These are phyloP conservation scores for Glycyrrhiza uralensis DNA, from an alignment of 306 rosid species.

Conservation along the genomic window DNA sequence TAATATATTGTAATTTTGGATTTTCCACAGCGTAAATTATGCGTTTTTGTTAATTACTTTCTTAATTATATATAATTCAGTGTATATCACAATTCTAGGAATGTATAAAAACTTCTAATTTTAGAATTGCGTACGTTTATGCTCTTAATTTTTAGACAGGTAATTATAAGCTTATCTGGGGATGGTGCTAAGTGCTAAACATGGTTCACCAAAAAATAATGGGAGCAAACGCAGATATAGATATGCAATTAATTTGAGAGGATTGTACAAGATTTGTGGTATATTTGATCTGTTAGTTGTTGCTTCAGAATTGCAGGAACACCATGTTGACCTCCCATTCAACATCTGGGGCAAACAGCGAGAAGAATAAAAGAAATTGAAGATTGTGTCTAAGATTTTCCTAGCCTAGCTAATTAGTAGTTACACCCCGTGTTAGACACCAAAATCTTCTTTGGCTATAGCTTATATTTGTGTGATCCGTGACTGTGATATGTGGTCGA, in stretches of 20 bases:
- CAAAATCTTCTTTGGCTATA: constrained; percentile 17
- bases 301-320: constrained; percentile 32
- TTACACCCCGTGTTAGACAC: neutral
- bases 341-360: neutral
- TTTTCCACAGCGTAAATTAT: no score
- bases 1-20: no score
- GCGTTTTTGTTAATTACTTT: neutral
- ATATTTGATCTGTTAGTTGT: constrained; percentile 26
- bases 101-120: neutral
- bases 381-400: constrained; percentile 31
- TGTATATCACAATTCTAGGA: neutral
- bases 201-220: constrained; percentile 22
- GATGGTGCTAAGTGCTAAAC: constrained; percentile 23
- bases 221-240: constrained; percentile 34
- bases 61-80: neutral
- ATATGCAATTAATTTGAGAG: constrained; percentile 40
- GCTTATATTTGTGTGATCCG: constrained; percentile 26
- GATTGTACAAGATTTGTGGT: constrained; percentile 13
- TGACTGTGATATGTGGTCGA: neutral
- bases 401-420: neutral
- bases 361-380: neutral
- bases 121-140: neutral
- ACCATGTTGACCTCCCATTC: constrained; percentile 20
- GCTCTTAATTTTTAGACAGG: no score
- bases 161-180: neutral